Evolutionary conservation across 768 basidiomycete genomes (phyloP).

Genomic region (Chalciporus piperatus): DNA sequence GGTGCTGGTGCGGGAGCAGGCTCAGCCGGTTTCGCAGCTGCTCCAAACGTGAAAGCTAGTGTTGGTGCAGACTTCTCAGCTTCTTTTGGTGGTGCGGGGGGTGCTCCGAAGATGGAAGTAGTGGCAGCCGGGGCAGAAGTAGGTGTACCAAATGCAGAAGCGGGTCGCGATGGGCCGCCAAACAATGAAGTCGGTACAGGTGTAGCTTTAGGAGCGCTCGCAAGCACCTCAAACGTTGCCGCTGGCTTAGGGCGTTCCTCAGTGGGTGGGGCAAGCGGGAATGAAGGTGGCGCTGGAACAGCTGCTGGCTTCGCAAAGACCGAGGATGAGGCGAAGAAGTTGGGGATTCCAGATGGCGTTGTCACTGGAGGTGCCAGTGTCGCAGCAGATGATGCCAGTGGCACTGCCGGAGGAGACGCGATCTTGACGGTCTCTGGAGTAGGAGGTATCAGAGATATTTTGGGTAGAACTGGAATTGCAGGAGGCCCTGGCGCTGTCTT

Average conservation of each 20-base stretch:
- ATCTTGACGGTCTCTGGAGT: constrained; percentile 23
- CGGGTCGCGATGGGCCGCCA: constrained; percentile 5
- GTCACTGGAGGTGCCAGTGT: constrained; percentile 8
- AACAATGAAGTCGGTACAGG: constrained; percentile 10
- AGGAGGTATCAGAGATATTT: constrained; percentile 25
- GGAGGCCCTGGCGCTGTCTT: constrained; percentile 14
- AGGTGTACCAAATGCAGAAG: constrained; percentile 4
- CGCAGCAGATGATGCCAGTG: constrained; percentile 3
- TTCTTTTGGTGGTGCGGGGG: constrained; percentile 16
- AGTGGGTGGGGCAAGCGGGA: constrained; percentile 23
- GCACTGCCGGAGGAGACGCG: background rate
- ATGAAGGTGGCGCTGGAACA: constrained; percentile 10
- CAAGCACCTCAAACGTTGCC: background rate
- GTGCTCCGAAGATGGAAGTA: constrained; percentile 6
- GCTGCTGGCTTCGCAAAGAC: constrained; percentile 39
- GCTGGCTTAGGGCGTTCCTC: constrained; percentile 8
- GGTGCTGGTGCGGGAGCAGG: constrained; percentile 10
- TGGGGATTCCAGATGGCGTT: constrained; percentile 41
- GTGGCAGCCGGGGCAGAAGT: background rate
- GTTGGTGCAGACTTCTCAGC: constrained; percentile 14
- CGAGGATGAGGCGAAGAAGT: constrained; percentile 62
- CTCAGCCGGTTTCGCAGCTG: constrained; percentile 21
- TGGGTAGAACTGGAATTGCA: constrained; percentile 16
- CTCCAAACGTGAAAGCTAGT: constrained; percentile 30
- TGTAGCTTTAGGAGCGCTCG: background rate